Evolutionary conservation across 1,139 yeast species (phyloP).

Genomic region (Scheffersomyces insectosa): DNA sequence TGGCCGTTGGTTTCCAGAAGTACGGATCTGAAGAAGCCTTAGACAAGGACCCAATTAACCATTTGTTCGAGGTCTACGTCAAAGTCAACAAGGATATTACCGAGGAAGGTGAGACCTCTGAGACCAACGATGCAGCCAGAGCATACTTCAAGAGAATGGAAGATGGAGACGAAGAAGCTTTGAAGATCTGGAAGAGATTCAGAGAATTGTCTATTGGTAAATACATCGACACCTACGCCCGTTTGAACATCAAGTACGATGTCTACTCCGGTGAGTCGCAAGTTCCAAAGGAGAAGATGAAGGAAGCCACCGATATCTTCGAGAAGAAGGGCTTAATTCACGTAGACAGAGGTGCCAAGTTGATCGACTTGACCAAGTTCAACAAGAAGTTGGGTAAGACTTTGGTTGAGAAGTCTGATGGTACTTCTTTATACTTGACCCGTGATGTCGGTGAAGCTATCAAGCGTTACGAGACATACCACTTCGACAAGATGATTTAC

Average conservation of each 20-base stretch:
- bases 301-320: slow-evolving; percentile 61
- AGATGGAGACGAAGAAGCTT: slow-evolving; percentile 83
- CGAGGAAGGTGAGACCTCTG: slow-evolving; percentile 67
- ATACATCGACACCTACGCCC: slow-evolving; percentile 85
- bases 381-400: slow-evolving; percentile 95
- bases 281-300: slow-evolving; percentile 75
- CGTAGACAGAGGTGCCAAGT: slow-evolving; percentile 89
- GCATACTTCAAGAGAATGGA: slow-evolving; percentile 90
- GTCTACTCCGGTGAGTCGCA: slow-evolving; percentile 95
- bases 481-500: slow-evolving; percentile 94
- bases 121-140: slow-evolving; percentile 84
- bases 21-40: slow-evolving; percentile 81
- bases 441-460: slow-evolving; percentile 98
- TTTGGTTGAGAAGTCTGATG: slow-evolving; percentile 91
- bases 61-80: slow-evolving; percentile 92
- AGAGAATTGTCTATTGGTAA: slow-evolving; percentile 86
- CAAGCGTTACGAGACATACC: slow-evolving; percentile 78
- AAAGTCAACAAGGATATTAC: slow-evolving; percentile 78
- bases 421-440: slow-evolving; percentile 90
- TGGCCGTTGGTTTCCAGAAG: slow-evolving; percentile 87
- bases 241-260: slow-evolving; percentile 87
- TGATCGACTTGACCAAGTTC: slow-evolving; percentile 82
- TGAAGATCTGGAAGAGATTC: slow-evolving; percentile 82
- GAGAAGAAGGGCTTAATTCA: slow-evolving; percentile 70
- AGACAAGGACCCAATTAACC: slow-evolving; percentile 83